Evolutionary conservation across 306 rosid species (phyloP).

Genomic region (Rosa chinensis): DNA sequence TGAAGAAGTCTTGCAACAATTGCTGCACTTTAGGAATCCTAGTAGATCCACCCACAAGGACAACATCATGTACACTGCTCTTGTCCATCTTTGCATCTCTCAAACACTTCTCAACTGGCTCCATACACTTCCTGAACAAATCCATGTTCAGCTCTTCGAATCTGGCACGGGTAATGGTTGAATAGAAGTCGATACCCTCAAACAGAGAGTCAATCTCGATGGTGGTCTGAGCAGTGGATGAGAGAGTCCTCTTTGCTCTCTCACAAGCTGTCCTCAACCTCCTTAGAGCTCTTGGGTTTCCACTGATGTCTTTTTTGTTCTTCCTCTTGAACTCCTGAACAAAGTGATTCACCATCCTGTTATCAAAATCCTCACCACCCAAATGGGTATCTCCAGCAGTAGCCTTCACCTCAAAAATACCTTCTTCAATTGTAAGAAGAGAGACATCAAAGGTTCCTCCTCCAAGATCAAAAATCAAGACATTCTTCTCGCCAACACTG

Average conservation of each 20-base stretch:
- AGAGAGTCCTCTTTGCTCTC: neutral
- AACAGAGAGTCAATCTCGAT: neutral
- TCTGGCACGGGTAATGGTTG: neutral
- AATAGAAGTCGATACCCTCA: neutral
- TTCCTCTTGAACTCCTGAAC: conserved; percentile 6
- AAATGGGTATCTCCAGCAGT: neutral
- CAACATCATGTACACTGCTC: conserved; percentile 9
- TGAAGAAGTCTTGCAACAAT: conserved; percentile 1
- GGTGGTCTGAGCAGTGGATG: conserved; percentile 3
- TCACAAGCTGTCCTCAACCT: conserved; percentile 1
- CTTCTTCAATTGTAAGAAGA: neutral
- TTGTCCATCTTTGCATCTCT: conserved; percentile 6
- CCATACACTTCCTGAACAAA: neutral
- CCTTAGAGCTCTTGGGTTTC: conserved; percentile 4
- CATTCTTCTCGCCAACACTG: neutral
- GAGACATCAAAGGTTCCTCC: neutral
- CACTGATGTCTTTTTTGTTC: neutral
- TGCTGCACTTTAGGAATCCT: conserved; percentile 1
- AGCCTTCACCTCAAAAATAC: neutral
- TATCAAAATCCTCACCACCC: conserved; percentile 1
- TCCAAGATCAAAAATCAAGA: neutral
- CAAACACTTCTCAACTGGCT: neutral
- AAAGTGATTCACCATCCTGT: conserved; percentile 1
- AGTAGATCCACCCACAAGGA: neutral
- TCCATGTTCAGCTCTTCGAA: neutral